Evolutionary conservation across 352 stramenopile species (phyloP).

Genomic region (Saprolegnia diclina): DNA sequence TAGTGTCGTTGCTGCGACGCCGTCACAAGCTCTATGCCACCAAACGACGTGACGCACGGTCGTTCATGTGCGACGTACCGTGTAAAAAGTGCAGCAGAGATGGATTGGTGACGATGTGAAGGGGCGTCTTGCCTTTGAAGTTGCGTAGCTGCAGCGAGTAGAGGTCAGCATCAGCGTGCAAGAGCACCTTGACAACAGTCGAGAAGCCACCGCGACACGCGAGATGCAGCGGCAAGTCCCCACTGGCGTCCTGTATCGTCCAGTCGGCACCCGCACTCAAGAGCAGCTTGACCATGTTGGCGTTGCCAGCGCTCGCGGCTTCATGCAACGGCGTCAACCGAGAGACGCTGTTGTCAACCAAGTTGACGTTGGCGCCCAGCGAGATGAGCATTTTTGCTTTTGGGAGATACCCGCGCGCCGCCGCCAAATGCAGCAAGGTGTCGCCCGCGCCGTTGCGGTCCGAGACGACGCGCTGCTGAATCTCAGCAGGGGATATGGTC

Average conservation of each 20-base stretch:
- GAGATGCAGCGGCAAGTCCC: slow-evolving; percentile 50
- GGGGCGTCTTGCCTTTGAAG: slow-evolving; percentile 7
- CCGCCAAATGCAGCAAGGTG: slow-evolving; percentile 49
- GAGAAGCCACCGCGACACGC: slow-evolving; percentile 42
- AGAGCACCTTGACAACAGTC: slow-evolving; percentile 39
- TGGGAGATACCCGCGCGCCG: slow-evolving; percentile 39
- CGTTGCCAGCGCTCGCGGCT: slow-evolving; percentile 45
- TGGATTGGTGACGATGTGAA: background rate
- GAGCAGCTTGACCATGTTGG: slow-evolving; percentile 34
- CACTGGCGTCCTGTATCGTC: slow-evolving; percentile 36
- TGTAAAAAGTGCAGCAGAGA: slow-evolving; percentile 3
- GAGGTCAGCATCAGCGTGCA: slow-evolving; percentile 30
- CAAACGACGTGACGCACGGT: background rate
- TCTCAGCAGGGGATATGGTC: background rate
- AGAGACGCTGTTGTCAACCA: slow-evolving; percentile 42
- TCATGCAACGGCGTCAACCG: slow-evolving; percentile 50
- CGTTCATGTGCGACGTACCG: background rate
- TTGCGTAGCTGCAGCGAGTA: background rate
- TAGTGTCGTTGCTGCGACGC: background rate
- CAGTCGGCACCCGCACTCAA: slow-evolving; percentile 39
- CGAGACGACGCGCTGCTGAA: slow-evolving; percentile 1
- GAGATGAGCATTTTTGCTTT: slow-evolving; percentile 33
- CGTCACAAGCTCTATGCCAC: background rate
- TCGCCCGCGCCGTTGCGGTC: slow-evolving; percentile 33
- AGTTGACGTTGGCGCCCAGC: slow-evolving; percentile 40